These are phyloP conservation scores for Conticribra weissflogii DNA, from an alignment of 108 stramenopile species.

Conservation along the genomic window DNA sequence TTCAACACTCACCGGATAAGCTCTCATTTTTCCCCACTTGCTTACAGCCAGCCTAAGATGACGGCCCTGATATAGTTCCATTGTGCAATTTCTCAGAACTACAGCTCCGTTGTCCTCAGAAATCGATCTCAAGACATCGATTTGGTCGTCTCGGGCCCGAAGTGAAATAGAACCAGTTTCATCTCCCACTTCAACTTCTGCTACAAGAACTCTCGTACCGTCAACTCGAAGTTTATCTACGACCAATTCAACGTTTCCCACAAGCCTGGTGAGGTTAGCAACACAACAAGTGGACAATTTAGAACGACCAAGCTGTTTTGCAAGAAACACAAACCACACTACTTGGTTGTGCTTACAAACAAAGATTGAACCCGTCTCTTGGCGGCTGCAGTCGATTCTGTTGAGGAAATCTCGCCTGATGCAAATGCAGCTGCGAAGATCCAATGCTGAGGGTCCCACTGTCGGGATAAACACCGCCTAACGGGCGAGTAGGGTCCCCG, in stretches of 20 bases:
- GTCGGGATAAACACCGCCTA: background rate
- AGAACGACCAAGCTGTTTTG: background rate
- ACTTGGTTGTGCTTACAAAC: slow-evolving; percentile 59
- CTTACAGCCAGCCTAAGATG: slow-evolving; percentile 81
- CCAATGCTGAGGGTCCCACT: background rate
- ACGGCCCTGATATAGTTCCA: slow-evolving; percentile 81
- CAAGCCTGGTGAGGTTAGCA: slow-evolving; percentile 48
- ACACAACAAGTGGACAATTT: background rate
- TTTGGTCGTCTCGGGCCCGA: slow-evolving; percentile 86
- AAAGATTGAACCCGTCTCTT: slow-evolving; percentile 82
- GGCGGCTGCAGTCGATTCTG: slow-evolving; percentile 75
- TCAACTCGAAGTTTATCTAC: slow-evolving; percentile 85
- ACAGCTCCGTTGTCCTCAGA: slow-evolving; percentile 64
- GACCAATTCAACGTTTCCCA: slow-evolving; percentile 78
- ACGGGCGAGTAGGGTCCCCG: background rate
- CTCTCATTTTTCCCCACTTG: slow-evolving; percentile 87
- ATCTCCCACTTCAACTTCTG: slow-evolving; percentile 86
- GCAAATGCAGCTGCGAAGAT: slow-evolving; percentile 1
- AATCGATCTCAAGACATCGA: slow-evolving; percentile 68
- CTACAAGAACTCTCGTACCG: slow-evolving; percentile 75
- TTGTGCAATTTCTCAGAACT: slow-evolving; percentile 78
- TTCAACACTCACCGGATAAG: slow-evolving; percentile 65
- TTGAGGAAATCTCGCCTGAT: slow-evolving; percentile 27
- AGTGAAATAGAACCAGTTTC: slow-evolving; percentile 77
- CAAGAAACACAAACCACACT: background rate